Percentiles rank a stretch among this genome's conserved stretches.
These are phyloP conservation scores for Candida chilensis DNA, from an alignment of 805 yeast species.

Conservation along the genomic window DNA sequence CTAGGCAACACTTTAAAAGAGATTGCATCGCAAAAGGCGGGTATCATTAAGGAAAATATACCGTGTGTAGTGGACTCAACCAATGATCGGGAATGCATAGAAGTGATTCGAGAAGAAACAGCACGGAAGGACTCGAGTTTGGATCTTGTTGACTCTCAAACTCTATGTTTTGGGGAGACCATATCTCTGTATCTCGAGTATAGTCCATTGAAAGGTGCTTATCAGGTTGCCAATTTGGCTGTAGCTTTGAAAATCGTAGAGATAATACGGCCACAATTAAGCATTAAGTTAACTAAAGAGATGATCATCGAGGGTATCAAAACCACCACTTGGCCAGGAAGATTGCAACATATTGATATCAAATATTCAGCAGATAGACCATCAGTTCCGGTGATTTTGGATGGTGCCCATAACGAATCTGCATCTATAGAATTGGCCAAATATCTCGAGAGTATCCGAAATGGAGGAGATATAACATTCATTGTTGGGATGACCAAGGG, in stretches of 20 bases:
- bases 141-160: conserved; percentile 3
- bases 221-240: conserved; percentile 63
- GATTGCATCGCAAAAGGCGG: conserved; percentile 80
- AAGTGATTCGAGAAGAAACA: conserved; percentile 32
- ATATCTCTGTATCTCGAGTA: no score
- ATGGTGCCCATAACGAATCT: conserved; percentile 89
- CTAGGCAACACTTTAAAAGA: conserved; percentile 57
- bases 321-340: conserved; percentile 74
- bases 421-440: conserved; percentile 70
- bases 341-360: conserved; percentile 51
- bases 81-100: conserved; percentile 43
- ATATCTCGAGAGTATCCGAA: conserved; percentile 27
- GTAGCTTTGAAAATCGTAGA: conserved; percentile 56
- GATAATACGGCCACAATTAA: conserved; percentile 11
- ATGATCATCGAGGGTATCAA: conserved; percentile 42
- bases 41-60: conserved; percentile 57
- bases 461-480: conserved; percentile 33
- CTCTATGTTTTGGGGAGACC: conserved; percentile 2
- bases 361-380: conserved; percentile 10
- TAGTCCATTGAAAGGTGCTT: conserved; percentile 62
- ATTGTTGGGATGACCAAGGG: conserved; percentile 73
- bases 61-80: conserved; percentile 69
- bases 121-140: conserved; percentile 14
- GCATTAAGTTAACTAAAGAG: conserved; percentile 16
- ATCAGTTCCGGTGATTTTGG: conserved; percentile 41